Base-by-base conservation (phyloP, 345 rosid genomes). In the Abelmoschus esculentus region DNA sequence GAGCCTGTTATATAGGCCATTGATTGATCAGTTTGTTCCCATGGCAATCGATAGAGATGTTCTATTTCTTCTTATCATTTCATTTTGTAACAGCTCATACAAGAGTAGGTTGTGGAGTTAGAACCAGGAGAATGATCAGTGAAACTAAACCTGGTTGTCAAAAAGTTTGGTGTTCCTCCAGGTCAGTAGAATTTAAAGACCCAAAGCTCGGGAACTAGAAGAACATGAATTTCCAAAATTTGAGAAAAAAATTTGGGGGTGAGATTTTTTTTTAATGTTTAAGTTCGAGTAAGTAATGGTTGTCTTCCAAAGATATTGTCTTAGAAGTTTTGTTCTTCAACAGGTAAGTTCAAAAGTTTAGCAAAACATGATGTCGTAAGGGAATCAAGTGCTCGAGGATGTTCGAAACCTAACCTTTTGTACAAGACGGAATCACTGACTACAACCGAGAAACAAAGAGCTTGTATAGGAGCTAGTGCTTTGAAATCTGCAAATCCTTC, bases 401-500 rank as follows among this genome's bases (percentile, higher is more conserved):
- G 44, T 60, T 12, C 7, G 32, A n/a, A n/a, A n/a, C n/a, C n/a
- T n/a, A n/a, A n/a, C n/a, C n/a, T n/a, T n/a, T n/a, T n/a, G n/a
- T n/a, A 1, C 18, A 29, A 55, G 29, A 67, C 15, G 28, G 8
- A 29, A 67, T 28, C 59, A 47, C 31, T n/a, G 26, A 67, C 34
- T 53, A 10, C 5, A 17, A 18, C 31, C 5, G 34, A 54, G 50
- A 69, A 56, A 18, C 32, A 36, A 19, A 36, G 36, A 18, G 61
- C 19, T 10, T 40, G 9, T 38, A 4, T 36, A 3, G 31, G 36
- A 56, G 7, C 72, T 18, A 69, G 13, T 22, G 17, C 11, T 57
- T 55, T 55, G 53, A 55, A 9, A 38, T 38, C 72, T 38, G 3
- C 32, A 19, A 56, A 69, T 26, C 72, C 72, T 22, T 69, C 52